Evolutionary conservation across 2,329 filamentous ascomycete species (phyloP), one percentile per base, ranked within the genome.

Genomic region (Nigrospora sphaerica): DNA sequence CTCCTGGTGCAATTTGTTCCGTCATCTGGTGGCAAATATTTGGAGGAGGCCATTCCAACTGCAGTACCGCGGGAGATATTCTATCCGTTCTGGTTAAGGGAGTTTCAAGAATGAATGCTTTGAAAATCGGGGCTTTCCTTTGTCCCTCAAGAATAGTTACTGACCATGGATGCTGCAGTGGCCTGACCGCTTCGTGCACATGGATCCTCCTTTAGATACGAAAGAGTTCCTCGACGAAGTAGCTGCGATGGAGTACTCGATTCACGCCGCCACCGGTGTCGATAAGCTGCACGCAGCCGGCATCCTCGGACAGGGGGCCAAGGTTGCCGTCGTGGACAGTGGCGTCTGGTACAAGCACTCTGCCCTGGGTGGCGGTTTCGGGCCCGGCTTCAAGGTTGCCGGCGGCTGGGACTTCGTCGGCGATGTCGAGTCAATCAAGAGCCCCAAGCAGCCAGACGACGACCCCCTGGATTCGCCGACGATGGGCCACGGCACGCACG

Each of bases 261-360:
- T 57, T 2, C 56, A 58, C 36, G 51, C 49, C 14, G 37, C 48
- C 5, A 58, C 55, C 10, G 56, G 56, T 4, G 56, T 57, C 3
- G 54, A 50, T 33, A 49, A 52, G 35, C 45, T 58, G 11, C 55
- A 57, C 11, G 44, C 49, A 23, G 48, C 47, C 18, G 56, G 55
- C 4, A 54, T 58, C 18, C 44, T 55, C 12, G 56, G 56, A n/a
- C 50, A 51, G 18, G 55, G 56, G n/a, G 56, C 54, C 14, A 52
- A 42, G 0, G 47, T 57, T 18, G 56, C 56, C 1, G 41, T 56
- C n/a, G 50, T 58, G 7, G 56, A 58, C 39, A 54, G 50, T 13
- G 56, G 55, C 12, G 48, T 57, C 32, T 49, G 57, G 44, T 58
- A 54, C 41, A 55, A 49, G 3, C 55, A 58, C 38, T 54, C 54